Evolutionary conservation across 1,284 basidiomycete genomes (phyloP).

Genomic region (Rhizoctonia solani): DNA sequence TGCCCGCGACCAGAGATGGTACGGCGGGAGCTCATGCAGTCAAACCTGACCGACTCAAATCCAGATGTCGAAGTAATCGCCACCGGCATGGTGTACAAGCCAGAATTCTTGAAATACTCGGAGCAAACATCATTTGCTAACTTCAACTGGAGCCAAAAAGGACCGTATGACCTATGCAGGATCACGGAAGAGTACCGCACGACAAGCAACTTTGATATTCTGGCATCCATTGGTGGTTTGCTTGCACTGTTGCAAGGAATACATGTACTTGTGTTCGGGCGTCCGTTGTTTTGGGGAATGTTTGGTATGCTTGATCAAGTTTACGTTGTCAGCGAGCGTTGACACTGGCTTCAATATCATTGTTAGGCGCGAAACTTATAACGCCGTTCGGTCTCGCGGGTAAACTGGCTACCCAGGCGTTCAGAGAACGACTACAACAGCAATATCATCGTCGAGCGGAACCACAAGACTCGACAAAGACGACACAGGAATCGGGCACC

Average conservation of each 20-base stretch:
- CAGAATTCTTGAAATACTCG: background rate
- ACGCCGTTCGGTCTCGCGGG: conserved; percentile 4
- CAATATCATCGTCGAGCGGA: too few relatives aligned
- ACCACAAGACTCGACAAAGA: background rate
- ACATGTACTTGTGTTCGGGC: background rate
- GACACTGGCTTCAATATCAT: background rate
- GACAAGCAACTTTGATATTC: background rate
- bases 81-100: background rate
- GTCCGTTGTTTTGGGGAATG: conserved; percentile 2
- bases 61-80: background rate
- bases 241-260: background rate
- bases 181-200: background rate
- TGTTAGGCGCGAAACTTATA: conserved; percentile 1
- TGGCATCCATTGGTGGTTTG: conserved; percentile 5
- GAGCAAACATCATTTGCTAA: background rate
- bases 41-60: background rate
- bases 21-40: too few relatives aligned
- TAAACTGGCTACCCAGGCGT: background rate
- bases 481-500: background rate
- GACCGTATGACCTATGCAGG: background rate
- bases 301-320: background rate
- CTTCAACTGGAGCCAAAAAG: background rate
- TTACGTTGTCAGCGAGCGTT: too few relatives aligned
- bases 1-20: too few relatives aligned
- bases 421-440: background rate